Base-by-base conservation (phyloP, 805 yeast species). In the Wickerhamiella domercqiae region DNA sequence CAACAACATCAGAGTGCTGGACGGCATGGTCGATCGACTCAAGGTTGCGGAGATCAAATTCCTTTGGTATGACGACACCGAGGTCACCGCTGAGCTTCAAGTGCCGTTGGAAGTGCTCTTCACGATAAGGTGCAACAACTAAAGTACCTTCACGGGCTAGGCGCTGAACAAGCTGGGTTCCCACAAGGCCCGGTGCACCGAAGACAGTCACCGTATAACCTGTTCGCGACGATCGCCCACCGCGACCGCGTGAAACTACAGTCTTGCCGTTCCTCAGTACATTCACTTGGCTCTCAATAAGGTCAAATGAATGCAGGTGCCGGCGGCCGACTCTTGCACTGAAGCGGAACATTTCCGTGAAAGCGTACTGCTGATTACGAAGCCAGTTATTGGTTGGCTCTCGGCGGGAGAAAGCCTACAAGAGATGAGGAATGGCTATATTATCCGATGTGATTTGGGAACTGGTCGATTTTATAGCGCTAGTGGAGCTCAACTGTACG, bases 171-270 rank as follows among this genome's bases (percentile, higher is more conserved):
- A 82, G 57, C 47, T 77, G 70, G 35, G 82, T 70, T 34, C 94
- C 94, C 41, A 82, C 61, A 56, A 77, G 75, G 2, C 93, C 93
- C 34, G 75, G 63, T 26, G 77, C 80, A 7, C 94, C 94, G 53
- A 82, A 82, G 2, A 82, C 90, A 1, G 94, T 79, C 17, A 86
- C 93, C 3, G 86, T 79, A 60, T 74, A 79, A 2, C 94, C 94
- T 6, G 87, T 75, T 63, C 93, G 70, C 21, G 93, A 79, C 3
- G 87, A 77, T 41, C 66, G 55, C 21, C 93, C 93, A 34, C 93
- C 90, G 35, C 70, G 61, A 43, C 94, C 94, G 25, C 66, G 63
- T n/a, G 79, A 57, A 32, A 78, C 56, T 47, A 73, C 67, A 32
- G 83, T 77, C 53, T 82, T 79, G 19, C 94, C 94, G 37, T 68